Percentiles rank a stretch among this genome's conserved stretches.
These are phyloP conservation scores for Trichoderma polysporum DNA, from an alignment of 2,329 filamentous ascomycete genomes.

Conservation along the genomic window DNA sequence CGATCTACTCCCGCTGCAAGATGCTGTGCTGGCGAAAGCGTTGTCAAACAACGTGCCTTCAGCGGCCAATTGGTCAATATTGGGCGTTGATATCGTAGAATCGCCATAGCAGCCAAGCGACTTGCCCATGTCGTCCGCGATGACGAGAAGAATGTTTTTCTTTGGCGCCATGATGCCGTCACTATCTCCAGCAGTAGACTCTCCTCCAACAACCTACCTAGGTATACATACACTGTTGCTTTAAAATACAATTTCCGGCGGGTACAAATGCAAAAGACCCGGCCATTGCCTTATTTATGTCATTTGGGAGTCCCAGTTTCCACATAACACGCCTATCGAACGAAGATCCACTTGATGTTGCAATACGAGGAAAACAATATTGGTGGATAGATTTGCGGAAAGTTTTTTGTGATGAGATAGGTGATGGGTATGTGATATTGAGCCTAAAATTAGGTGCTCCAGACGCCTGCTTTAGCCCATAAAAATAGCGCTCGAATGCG, in stretches of 20 bases:
- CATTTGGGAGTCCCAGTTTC: not conserved
- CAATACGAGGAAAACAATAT: not conserved
- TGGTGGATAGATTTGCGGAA: constrained; percentile 17
- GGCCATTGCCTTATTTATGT: not conserved
- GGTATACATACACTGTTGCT: not conserved
- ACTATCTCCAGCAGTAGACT: not conserved
- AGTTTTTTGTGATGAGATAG: constrained; percentile 4
- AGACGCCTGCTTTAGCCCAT: not conserved
- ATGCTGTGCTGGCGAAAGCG: constrained; percentile 9
- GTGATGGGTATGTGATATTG: not conserved
- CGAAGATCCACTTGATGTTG: not conserved
- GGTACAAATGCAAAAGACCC: not conserved
- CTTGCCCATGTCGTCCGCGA: constrained; percentile 7
- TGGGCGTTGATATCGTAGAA: constrained; percentile 6
- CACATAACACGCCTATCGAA: not conserved
- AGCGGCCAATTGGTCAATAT: not conserved
- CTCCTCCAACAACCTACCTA: not conserved
- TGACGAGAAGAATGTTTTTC: constrained; percentile 10
- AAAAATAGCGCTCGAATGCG: not conserved
- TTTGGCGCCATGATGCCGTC: not conserved
- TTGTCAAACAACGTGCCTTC: not conserved
- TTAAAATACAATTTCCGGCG: not conserved
- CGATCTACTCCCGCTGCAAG: not conserved
- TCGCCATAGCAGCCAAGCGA: constrained; percentile 7
- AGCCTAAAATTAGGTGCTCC: not conserved